Evolutionary conservation across 1,284 basidiomycete genomes (phyloP), one percentile per base, ranked within the genome.

Genomic region (Melampsora americana): DNA sequence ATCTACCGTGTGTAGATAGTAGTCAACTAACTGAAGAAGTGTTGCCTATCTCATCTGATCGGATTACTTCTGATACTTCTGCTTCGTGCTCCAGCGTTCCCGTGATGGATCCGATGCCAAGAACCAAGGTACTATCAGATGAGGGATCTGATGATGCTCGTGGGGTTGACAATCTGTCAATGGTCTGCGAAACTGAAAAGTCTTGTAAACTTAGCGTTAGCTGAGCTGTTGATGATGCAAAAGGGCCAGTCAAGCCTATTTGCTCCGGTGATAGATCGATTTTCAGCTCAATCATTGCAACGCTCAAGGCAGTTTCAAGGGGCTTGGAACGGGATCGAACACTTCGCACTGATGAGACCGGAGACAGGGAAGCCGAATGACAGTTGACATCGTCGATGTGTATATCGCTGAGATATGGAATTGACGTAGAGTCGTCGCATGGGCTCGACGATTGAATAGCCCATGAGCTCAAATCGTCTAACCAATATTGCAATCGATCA

Each of bases 401-500:
- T 23, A 59, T 30, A 23, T 59, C 56, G 28, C 56, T 59, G 11
- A 59, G n/a, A 18, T 18, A 12, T 59, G 23, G 56, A 59, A 28
- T 18, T 18, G 23, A 5, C 16, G 12, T 30, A 26, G 23, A 30
- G 14, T 64, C 35, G 28, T n/a, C 61, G 18, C 6, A 14, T 32
- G 28, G n/a, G 35, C 12, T 28, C 7, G 28, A 30, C 9, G n/a
- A 64, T 64, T 39, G 61, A 16, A 32, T 62, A 44, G 59, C 46
- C 73, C 73, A 76, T 14, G 30, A 44, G 56, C 66, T 66, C 30
- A 76, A 48, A 44, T 69, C 73, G 60, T 76, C 73, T 30, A 76
- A 23, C 73, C 73, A 76, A 53, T 76, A 76, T 59, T 76, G 73
- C 39, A 69, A 53, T 53, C 66, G 56, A 26, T 76, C 73, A 23